Evolutionary conservation across 257 asterid species (phyloP).

Genomic region (Forsythia viridissima): DNA sequence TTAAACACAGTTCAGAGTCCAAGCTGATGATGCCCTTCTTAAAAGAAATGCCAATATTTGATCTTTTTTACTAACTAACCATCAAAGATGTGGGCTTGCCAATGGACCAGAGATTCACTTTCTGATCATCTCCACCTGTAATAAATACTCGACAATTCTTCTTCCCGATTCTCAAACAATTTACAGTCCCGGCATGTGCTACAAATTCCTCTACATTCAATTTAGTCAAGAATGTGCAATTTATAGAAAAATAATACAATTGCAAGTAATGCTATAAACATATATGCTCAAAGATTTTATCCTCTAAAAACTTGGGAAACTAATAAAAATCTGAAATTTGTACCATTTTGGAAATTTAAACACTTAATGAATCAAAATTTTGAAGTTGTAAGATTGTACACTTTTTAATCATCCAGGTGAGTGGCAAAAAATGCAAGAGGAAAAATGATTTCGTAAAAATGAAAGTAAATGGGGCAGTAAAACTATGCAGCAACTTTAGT

Average conservation of each 20-base stretch:
- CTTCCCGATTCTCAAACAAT: conserved; percentile 91
- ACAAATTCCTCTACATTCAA: conserved; percentile 84
- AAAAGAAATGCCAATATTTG: background rate
- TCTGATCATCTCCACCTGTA: conserved; percentile 98
- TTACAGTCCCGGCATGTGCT: conserved; percentile 94
- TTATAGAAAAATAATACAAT: conserved; percentile 1
- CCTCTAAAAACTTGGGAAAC: background rate
- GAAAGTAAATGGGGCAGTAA: too few species aligned
- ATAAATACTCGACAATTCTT: conserved; percentile 77
- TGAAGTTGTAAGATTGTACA: background rate
- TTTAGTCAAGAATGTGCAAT: conserved; percentile 60
- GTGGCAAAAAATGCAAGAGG: too few species aligned
- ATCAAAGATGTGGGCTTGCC: conserved; percentile 80
- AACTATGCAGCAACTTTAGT: too few species aligned
- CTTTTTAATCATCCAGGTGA: background rate
- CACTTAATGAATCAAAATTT: conserved; percentile 1
- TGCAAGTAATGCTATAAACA: conserved; percentile 11
- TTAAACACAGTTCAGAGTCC: conserved; percentile 13
- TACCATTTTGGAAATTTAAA: background rate
- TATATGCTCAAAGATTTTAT: background rate
- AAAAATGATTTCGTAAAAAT: too few species aligned
- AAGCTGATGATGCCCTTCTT: background rate
- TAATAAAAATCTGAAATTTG: background rate
- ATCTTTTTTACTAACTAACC: conserved; percentile 50
- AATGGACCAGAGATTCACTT: conserved; percentile 91